phyloP scores from a whole-genome alignment of 371 early-diverging fungal genomes.

The Coemansia sp. region DNA sequence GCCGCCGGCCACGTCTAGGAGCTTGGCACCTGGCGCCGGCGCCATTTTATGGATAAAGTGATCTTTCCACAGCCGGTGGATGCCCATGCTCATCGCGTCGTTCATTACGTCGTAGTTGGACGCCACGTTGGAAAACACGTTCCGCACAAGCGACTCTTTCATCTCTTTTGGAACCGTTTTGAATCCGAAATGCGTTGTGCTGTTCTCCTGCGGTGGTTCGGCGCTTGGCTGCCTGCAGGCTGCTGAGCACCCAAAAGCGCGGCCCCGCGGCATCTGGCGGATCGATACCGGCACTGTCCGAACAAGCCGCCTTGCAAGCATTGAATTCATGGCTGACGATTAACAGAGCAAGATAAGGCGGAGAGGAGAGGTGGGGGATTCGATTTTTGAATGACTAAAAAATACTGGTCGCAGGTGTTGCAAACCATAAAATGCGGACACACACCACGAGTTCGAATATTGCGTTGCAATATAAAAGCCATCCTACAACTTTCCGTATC shows the following conservation, averaged over 20 bases:
- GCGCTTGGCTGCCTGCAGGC: not conserved
- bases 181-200: conserved; percentile 88
- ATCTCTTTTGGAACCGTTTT: conserved; percentile 77
- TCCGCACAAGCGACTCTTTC: conserved; percentile 86
- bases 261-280: not conserved
- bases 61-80: conserved; percentile 96
- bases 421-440: no score
- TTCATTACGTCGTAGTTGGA: conserved; percentile 95
- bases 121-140: conserved; percentile 92
- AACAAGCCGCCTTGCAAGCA: not conserved
- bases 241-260: not conserved
- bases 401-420: no score
- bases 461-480: no score
- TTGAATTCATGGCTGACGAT: not conserved
- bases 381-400: no score
- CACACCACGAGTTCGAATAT: no score
- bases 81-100: conserved; percentile 91
- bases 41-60: conserved; percentile 82
- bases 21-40: conserved; percentile 78
- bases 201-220: not conserved
- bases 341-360: not conserved
- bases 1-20: conserved; percentile 97
- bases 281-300: not conserved
- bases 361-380: no score
- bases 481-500: no score